Conservation (phyloP, 2,329 filamentous ascomycete species). For the Colletotrichum sp. region DNA sequence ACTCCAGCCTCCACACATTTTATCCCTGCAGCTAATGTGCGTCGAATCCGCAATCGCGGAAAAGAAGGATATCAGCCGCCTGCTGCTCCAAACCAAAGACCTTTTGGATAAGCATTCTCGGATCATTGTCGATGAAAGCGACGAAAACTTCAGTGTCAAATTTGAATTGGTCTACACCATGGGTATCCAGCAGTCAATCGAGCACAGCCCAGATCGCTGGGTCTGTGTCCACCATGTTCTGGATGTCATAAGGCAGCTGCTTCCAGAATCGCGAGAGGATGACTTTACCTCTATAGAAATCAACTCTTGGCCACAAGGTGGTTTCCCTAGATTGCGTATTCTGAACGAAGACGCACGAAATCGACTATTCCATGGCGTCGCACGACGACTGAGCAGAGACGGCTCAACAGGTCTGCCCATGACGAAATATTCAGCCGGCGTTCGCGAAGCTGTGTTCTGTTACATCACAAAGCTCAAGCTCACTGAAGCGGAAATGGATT, state of each 20-base stretch:
- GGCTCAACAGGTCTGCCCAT: slow-evolving; percentile 50
- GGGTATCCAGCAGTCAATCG: slow-evolving; percentile 54
- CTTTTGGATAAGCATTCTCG: slow-evolving; percentile 50
- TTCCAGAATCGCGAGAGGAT: slow-evolving; percentile 28
- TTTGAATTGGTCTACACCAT: slow-evolving; percentile 71
- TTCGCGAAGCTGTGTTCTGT: slow-evolving; percentile 36
- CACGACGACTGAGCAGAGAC: slow-evolving; percentile 42
- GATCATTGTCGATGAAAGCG: slow-evolving; percentile 70
- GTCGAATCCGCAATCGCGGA: too few species aligned
- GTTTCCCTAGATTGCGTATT: slow-evolving; percentile 56
- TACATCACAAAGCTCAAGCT: slow-evolving; percentile 50
- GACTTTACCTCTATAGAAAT: slow-evolving; percentile 50
- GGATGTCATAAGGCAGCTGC: slow-evolving; percentile 39
- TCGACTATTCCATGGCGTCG: slow-evolving; percentile 37
- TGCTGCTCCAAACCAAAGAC: slow-evolving; percentile 44
- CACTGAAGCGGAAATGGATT: slow-evolving; percentile 29
- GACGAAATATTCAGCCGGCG: slow-evolving; percentile 31
- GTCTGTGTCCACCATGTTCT: slow-evolving; percentile 58
- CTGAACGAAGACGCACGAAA: slow-evolving; percentile 38
- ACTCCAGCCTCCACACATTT: slow-evolving; percentile 66
- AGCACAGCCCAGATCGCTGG: slow-evolving; percentile 64
- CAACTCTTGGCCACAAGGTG: slow-evolving; percentile 28
- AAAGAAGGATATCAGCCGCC: not conserved
- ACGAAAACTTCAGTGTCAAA: slow-evolving; percentile 65
- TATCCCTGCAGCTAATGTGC: slow-evolving; percentile 69